Evolutionary conservation across 192 early-diverging fungal species (phyloP).

Genomic region (Coemansia sp.): DNA sequence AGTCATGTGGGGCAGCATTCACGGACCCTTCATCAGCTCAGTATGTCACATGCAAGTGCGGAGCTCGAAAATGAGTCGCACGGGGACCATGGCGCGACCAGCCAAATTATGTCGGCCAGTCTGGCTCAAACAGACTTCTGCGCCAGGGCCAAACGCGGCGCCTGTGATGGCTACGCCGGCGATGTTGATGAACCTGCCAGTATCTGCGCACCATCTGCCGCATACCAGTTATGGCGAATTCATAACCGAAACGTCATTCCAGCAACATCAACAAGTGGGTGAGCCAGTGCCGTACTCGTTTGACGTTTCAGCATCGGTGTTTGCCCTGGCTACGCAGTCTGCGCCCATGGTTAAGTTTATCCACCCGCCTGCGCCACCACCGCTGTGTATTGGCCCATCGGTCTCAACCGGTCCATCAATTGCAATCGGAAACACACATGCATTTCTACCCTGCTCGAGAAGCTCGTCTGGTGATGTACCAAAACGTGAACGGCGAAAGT

Average conservation of each 20-base stretch:
- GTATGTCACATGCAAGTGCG: neutral
- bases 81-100: neutral
- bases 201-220: slow-evolving; percentile 50
- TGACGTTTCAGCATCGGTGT: slow-evolving; percentile 1
- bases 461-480: neutral
- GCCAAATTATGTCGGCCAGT: slow-evolving; percentile 2
- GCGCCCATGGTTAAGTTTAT: slow-evolving; percentile 40
- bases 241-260: neutral
- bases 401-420: neutral
- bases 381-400: slow-evolving; percentile 35
- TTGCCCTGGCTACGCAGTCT: slow-evolving; percentile 29
- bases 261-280: too few relatives aligned
- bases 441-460: neutral
- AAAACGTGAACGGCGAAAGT: neutral
- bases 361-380: slow-evolving; percentile 42
- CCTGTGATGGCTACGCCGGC: slow-evolving; percentile 37
- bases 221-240: slow-evolving; percentile 35
- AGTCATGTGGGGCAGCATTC: neutral
- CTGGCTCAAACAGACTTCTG: slow-evolving; percentile 10
- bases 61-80: neutral
- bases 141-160: neutral
- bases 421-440: neutral
- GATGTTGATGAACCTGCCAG: slow-evolving; percentile 47
- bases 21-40: slow-evolving; percentile 31
- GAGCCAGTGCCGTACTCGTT: neutral